Percentiles rank a stretch among this genome's conserved stretches.
These are phyloP conservation scores for Corylus heterophylla DNA, from an alignment of 306 rosid species.

Conservation along the genomic window DNA sequence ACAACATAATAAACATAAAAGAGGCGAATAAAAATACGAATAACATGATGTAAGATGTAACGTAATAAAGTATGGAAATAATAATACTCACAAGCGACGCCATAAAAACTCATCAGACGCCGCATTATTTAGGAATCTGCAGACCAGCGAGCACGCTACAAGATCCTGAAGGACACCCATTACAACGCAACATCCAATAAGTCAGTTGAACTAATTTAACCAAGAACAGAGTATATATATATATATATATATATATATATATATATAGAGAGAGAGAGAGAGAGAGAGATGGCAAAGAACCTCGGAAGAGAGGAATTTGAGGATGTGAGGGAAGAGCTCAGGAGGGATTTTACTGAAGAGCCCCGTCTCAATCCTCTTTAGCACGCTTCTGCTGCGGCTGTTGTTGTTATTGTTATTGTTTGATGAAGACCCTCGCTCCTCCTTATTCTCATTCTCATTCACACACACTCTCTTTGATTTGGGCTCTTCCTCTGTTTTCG, in stretches of 20 bases:
- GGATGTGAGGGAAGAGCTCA: slow-evolving; percentile 78
- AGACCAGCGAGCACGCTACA: slow-evolving; percentile 72
- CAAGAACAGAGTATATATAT: neutral
- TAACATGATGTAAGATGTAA: neutral
- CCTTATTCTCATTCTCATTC: slow-evolving; percentile 26
- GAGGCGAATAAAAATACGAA: neutral
- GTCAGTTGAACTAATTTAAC: neutral
- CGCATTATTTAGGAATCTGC: slow-evolving; percentile 69
- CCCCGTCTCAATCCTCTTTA: slow-evolving; percentile 66
- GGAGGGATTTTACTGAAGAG: slow-evolving; percentile 71
- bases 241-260: too few species aligned
- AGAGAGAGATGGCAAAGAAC: slow-evolving; percentile 18
- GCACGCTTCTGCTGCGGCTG: slow-evolving; percentile 19
- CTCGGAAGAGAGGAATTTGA: slow-evolving; percentile 91
- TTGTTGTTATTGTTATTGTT: neutral
- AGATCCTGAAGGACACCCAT: slow-evolving; percentile 66
- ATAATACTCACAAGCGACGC: slow-evolving; percentile 84
- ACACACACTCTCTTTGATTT: slow-evolving; percentile 55
- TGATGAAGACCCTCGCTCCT: slow-evolving; percentile 25
- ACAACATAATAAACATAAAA: neutral
- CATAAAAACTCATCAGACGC: slow-evolving; percentile 95
- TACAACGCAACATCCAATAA: neutral
- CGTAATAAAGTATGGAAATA: neutral
- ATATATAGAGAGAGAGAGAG: too few species aligned
- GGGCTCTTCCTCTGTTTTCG: slow-evolving; percentile 39